phyloP scores from a whole-genome alignment of 768 basidiomycete species.

The Leucogyrophana mollusca region DNA sequence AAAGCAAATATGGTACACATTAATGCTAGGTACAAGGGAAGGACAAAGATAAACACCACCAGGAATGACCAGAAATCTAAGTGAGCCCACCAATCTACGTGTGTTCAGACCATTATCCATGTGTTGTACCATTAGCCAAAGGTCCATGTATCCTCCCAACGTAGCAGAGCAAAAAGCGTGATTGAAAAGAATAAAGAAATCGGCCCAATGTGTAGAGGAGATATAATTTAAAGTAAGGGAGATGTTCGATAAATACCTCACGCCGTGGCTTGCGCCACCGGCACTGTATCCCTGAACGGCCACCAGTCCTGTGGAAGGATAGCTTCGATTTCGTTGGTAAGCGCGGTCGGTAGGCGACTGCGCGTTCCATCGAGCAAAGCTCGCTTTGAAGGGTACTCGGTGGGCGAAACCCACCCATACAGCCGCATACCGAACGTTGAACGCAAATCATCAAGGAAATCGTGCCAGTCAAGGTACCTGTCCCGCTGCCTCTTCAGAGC shows the following conservation, averaged over 20 bases:
- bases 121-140: slow-evolving; percentile 1
- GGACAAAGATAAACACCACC: too few relatives aligned
- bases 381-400: slow-evolving; percentile 13
- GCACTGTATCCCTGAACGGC: slow-evolving; percentile 14
- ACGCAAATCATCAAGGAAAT: slow-evolving; percentile 13
- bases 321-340: slow-evolving; percentile 11
- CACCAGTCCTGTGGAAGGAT: slow-evolving; percentile 15
- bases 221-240: background rate
- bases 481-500: slow-evolving; percentile 10
- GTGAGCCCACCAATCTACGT: too few relatives aligned
- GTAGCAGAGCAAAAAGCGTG: background rate
- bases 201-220: background rate
- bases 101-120: slow-evolving; percentile 2
- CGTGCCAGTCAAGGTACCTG: slow-evolving; percentile 14
- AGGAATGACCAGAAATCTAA: too few relatives aligned
- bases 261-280: slow-evolving; percentile 4
- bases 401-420: slow-evolving; percentile 13
- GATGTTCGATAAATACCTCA: slow-evolving; percentile 1
- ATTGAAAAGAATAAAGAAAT: background rate
- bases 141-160: slow-evolving; percentile 8
- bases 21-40: too few relatives aligned
- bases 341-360: slow-evolving; percentile 9
- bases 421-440: slow-evolving; percentile 12
- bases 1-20: too few relatives aligned
- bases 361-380: slow-evolving; percentile 11